A percentile compares a stretch with the other conserved stretches of the same genome.
Conservation (phyloP, 176 grass and related monocot genomes). For the Oryza glaberrima region DNA sequence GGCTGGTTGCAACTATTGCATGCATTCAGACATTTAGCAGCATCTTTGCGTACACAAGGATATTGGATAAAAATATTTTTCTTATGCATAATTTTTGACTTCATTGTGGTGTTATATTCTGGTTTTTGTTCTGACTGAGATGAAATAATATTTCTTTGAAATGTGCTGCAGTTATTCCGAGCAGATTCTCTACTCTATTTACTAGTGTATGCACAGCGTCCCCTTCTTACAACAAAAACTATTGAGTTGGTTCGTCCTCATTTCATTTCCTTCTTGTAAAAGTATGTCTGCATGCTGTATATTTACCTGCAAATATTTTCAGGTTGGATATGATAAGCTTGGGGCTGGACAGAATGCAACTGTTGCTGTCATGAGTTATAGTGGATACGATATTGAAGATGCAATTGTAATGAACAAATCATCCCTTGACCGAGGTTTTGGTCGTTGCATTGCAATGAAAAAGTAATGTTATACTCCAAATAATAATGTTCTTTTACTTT, state of each 20-base stretch:
- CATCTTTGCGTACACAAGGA: background rate
- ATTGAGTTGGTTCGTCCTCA: slow-evolving; percentile 86
- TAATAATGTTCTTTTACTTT: slow-evolving; percentile 29
- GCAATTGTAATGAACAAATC: slow-evolving; percentile 99
- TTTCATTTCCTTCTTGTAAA: background rate
- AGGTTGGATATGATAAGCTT: slow-evolving; percentile 92
- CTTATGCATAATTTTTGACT: background rate
- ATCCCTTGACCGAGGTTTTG: slow-evolving; percentile 96
- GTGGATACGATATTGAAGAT: slow-evolving; percentile 99
- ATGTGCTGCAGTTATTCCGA: slow-evolving; percentile 66
- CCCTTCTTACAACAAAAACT: slow-evolving; percentile 94
- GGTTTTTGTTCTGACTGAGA: slow-evolving; percentile 13
- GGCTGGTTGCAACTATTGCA: slow-evolving; percentile 9
- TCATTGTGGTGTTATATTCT: slow-evolving; percentile 1
- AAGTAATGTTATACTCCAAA: slow-evolving; percentile 59
- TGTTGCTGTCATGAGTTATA: slow-evolving; percentile 97
- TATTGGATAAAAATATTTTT: background rate
- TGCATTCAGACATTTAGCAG: slow-evolving; percentile 29
- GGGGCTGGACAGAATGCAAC: slow-evolving; percentile 97
- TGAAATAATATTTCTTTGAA: slow-evolving; percentile 42
- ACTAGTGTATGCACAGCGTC: slow-evolving; percentile 90
- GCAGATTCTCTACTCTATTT: slow-evolving; percentile 89
- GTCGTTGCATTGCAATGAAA: slow-evolving; percentile 96
- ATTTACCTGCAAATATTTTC: slow-evolving; percentile 43
- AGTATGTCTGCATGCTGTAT: background rate